Conservation (phyloP, 495 filamentous ascomycete genomes). For the Rusavskia elegans region DNA sequence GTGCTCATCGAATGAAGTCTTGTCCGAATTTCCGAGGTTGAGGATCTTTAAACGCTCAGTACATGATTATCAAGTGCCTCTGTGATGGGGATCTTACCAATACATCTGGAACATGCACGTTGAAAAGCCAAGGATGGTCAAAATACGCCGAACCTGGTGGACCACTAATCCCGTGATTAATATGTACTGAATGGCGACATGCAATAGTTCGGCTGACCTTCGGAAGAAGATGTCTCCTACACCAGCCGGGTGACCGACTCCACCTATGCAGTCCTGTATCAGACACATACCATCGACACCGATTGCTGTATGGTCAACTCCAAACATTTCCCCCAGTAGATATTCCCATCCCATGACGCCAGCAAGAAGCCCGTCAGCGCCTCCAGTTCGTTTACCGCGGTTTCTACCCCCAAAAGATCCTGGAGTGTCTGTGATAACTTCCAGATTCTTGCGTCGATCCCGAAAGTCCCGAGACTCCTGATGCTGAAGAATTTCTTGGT, state of each 20-base stretch:
- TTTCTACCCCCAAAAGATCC: constrained; percentile 8
- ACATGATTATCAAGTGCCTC: too few relatives aligned
- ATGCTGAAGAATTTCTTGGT: neutral
- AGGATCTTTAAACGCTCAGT: constrained; percentile 10
- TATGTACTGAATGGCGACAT: neutral
- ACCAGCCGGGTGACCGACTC: constrained; percentile 16
- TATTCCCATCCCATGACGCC: constrained; percentile 27
- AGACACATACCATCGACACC: constrained; percentile 25
- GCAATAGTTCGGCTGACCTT: constrained; percentile 12
- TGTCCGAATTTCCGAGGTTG: constrained; percentile 20
- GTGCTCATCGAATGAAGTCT: constrained; percentile 16
- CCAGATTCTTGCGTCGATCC: constrained; percentile 17
- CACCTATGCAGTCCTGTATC: constrained; percentile 20
- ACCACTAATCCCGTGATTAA: constrained; percentile 14
- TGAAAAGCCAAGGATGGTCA: constrained; percentile 21
- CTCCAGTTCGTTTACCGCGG: constrained; percentile 7
- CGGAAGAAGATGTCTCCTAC: constrained; percentile 27
- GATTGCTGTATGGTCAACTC: constrained; percentile 20
- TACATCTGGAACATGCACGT: constrained; percentile 20
- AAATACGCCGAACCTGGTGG: constrained; percentile 18
- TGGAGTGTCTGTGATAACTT: constrained; percentile 21
- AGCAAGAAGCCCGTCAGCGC: constrained; percentile 14
- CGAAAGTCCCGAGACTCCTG: neutral
- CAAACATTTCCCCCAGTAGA: constrained; percentile 25
- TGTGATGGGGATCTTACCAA: constrained; percentile 9